Evolutionary conservation across 169 alveolate genomes (phyloP), one percentile per base, ranked within the genome.

Genomic region (Plasmodium adleri): DNA sequence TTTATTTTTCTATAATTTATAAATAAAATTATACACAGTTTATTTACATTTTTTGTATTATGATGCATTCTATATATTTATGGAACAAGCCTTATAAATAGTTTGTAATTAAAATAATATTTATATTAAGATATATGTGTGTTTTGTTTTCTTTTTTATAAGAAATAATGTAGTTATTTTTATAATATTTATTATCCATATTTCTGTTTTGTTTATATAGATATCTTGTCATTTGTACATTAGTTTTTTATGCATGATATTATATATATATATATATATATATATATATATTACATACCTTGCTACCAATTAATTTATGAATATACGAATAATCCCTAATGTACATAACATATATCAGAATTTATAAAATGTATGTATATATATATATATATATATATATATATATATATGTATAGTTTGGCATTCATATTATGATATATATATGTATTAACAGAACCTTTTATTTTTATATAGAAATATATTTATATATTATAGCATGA

Each of bases 161-260:
- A 13, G 39, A 52, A 47, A 72, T 13, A 72, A 72, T 52, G 54
- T 17, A 12, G 45, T 56, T 47, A 47, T 13, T 72, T 52, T 72
- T 72, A 67, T 10, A 17, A 32, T 26, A 3, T 67, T 72, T 56
- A 72, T 52, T 72, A 28, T 56, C 39, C 43, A 72, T 26, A 6
- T n/a, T 28, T 72, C 15, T 52, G 24, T 52, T 56, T 56, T 50
- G 68, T 24, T 72, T 72, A 32, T 72, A 72, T 15, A n/a, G 68
- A 5, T 56, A 24, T 49, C 26, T 52, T 15, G 83, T 28, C 60
- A 32, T 72, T 72, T 52, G 43, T 28, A 28, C 43, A 28, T 28
- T 28, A 28, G 43, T 28, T 28, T 28, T 28, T 28, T 28, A 28
- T 28, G 6, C 43, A 28, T 28, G 43, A 28, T 28, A 20, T 0